Evolutionary conservation across 1,284 basidiomycete genomes (phyloP), one percentile per base, ranked within the genome.

Genomic region (Rhodotorula sp.): DNA sequence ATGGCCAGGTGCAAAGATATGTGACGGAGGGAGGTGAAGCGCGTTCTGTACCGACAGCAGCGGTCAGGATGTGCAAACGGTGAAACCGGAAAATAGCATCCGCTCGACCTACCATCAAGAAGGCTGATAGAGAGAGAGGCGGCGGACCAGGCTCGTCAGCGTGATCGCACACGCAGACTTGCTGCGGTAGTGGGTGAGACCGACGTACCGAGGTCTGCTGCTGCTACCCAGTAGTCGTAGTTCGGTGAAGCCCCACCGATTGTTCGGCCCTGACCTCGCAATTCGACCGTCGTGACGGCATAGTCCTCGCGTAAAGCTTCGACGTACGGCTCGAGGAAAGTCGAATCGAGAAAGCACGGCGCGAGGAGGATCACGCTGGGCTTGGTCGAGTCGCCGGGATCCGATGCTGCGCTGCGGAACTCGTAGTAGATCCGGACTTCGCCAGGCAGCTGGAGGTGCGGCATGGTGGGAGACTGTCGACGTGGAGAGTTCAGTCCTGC

Each of bases 281-380:
- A 26, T 30, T 70, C 69, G 45, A 73, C 24, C 6, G 30, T 14
- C 18, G 56, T 55, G 12, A 68, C 53, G 33, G 65, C 54, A 49
- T 66, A 70, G 22, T 51, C 48, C 10, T 46, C 15, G 42, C 42
- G 42, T 37, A 73, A 56, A 4, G 51, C 66, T 4, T 68, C 63
- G 61, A 70, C 49, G 53, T 68, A 64, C 22, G 62, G 55, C 18
- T 18, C 7, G 17, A 69, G 56, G 45, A 59, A 67, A n/a, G 53
- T 37, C 24, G 54, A 22, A 61, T 73, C 60, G 33, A 65, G 61
- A 56, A 60, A 68, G 12, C 26, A 33, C 26, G 69, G 72, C 14
- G 72, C 68, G 53, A 70, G 12, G 56, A 73, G 49, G 37, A 73
- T n/a, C 8, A 73, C 45, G 37, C 62, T 64, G 14, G 72, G 72